Conservation (phyloP, 768 basidiomycete species). For the Tricholoma furcatifolium region DNA sequence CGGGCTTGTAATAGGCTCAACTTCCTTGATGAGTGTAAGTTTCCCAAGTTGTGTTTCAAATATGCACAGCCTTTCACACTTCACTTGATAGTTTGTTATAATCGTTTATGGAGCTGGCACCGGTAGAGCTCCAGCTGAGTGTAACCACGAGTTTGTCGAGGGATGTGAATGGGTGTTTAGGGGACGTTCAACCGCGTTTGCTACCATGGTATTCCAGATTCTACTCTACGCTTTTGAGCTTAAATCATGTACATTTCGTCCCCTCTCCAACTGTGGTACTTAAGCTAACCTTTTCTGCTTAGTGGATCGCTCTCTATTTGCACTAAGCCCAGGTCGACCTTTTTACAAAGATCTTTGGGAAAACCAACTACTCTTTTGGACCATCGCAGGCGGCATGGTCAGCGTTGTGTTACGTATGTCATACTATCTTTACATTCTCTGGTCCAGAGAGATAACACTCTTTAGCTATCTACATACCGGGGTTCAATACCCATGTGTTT, state of each 20-base stretch:
- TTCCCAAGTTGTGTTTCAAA: neutral
- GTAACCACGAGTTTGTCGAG: slow-evolving; percentile 27
- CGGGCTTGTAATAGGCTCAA: slow-evolving; percentile 36
- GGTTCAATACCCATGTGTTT: slow-evolving; percentile 35
- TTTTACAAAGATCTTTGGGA: slow-evolving; percentile 35
- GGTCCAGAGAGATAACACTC: neutral
- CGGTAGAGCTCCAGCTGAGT: slow-evolving; percentile 29
- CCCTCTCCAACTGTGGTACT: neutral
- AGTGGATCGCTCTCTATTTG: slow-evolving; percentile 39
- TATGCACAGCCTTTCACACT: neutral
- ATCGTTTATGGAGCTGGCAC: slow-evolving; percentile 33
- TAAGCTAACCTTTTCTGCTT: neutral
- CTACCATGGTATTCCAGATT: slow-evolving; percentile 36
- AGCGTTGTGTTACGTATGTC: slow-evolving; percentile 37
- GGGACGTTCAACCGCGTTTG: slow-evolving; percentile 36
- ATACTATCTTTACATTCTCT: neutral
- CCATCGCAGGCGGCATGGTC: slow-evolving; percentile 32
- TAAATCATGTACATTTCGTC: slow-evolving; percentile 32
- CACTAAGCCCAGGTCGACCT: slow-evolving; percentile 30
- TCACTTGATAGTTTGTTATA: slow-evolving; percentile 30
- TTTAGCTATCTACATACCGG: slow-evolving; percentile 37
- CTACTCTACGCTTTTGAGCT: slow-evolving; percentile 34
- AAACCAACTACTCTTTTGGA: slow-evolving; percentile 35
- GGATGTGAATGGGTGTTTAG: slow-evolving; percentile 31
- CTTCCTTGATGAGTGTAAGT: slow-evolving; percentile 31